phyloP scores from a whole-genome alignment of 768 basidiomycete genomes.

The Kondoa malvinella region DNA sequence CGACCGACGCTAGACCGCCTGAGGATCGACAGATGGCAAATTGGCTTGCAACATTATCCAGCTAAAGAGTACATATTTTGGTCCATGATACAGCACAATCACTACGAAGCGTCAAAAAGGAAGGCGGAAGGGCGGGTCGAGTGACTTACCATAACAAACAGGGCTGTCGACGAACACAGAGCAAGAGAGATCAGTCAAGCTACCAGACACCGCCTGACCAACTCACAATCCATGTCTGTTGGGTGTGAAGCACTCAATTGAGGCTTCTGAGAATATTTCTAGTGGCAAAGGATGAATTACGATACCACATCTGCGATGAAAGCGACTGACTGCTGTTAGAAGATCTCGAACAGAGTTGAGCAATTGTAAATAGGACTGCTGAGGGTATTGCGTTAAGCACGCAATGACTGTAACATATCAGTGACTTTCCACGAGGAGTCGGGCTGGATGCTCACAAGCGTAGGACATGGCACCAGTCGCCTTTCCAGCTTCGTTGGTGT shows the following conservation, averaged over 20 bases:
- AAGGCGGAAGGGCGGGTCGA: too few species aligned
- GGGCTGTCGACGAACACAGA: too few species aligned
- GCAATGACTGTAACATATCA: conserved; percentile 28
- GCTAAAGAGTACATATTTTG: too few species aligned
- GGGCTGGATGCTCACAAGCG: conserved; percentile 18
- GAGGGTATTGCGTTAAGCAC: conserved; percentile 33
- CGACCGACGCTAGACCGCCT: too few species aligned
- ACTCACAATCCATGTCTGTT: neutral
- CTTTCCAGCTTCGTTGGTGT: conserved; percentile 35
- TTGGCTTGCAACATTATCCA: too few species aligned
- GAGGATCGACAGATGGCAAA: too few species aligned
- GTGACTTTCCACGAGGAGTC: conserved; percentile 24
- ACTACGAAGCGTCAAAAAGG: too few species aligned
- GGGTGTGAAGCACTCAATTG: neutral
- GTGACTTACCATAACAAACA: neutral
- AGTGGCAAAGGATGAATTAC: neutral
- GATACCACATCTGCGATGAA: neutral
- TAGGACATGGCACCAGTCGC: conserved; percentile 40
- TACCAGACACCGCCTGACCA: too few species aligned
- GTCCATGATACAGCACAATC: too few species aligned
- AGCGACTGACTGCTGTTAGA: conserved; percentile 31
- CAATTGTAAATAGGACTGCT: conserved; percentile 30
- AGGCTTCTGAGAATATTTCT: conserved; percentile 7
- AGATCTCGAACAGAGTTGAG: conserved; percentile 34
- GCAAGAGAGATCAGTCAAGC: too few species aligned